Evolutionary conservation across 2,329 filamentous ascomycete species (phyloP).

Genomic region (Penicillium digitatum): DNA sequence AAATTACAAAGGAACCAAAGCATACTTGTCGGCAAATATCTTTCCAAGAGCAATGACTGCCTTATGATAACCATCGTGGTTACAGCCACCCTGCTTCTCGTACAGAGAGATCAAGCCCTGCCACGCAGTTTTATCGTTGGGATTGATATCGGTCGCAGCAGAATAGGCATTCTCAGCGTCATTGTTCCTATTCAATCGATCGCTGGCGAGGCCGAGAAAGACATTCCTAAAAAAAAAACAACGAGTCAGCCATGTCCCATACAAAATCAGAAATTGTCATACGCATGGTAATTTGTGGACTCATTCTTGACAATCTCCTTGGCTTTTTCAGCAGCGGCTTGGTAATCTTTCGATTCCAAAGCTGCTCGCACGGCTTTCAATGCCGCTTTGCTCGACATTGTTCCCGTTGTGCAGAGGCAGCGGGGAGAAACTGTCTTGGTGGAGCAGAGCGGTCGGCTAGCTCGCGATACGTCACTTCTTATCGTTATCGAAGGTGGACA

Average conservation of each 20-base stretch:
- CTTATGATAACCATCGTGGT: conserved; percentile 68
- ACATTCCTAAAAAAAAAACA: conserved; percentile 52
- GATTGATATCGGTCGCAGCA: conserved; percentile 66
- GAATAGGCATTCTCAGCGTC: conserved; percentile 75
- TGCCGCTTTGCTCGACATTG: conserved; percentile 59
- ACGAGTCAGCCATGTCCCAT: conserved; percentile 10
- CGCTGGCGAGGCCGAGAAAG: conserved; percentile 80
- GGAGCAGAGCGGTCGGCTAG: conserved; percentile 16
- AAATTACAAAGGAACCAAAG: not conserved
- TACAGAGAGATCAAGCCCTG: conserved; percentile 83
- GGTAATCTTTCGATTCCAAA: conserved; percentile 73
- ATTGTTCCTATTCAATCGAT: conserved; percentile 67
- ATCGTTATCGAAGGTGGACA: conserved; percentile 15
- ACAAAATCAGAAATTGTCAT: conserved; percentile 31
- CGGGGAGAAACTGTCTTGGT: conserved; percentile 21
- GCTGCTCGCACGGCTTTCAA: conserved; percentile 78
- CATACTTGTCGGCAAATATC: conserved; percentile 64
- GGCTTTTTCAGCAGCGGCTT: conserved; percentile 67
- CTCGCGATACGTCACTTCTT: conserved; percentile 27
- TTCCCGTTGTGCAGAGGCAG: conserved; percentile 20
- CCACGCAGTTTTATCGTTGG: conserved; percentile 78
- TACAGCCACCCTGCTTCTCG: conserved; percentile 67
- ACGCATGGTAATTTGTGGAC: conserved; percentile 77
- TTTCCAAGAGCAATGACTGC: conserved; percentile 70
- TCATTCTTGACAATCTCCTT: conserved; percentile 67